Conservation (phyloP, 192 early-diverging fungal genomes). For the Coemansia sp. region DNA sequence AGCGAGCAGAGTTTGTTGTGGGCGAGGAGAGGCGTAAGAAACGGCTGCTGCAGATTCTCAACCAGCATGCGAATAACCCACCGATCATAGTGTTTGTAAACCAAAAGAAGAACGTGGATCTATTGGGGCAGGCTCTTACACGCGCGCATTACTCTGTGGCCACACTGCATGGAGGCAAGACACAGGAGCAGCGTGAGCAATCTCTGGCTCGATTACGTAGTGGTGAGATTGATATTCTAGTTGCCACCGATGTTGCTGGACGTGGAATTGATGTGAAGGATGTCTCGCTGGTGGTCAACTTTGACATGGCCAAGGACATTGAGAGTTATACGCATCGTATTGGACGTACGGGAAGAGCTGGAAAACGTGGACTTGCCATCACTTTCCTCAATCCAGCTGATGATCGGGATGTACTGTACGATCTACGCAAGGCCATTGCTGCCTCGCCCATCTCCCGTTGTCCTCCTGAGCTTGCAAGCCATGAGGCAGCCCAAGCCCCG, state of each 20-base stretch:
- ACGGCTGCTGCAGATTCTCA: conserved; percentile 76
- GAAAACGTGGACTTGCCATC: conserved; percentile 82
- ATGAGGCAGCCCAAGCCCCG: conserved; percentile 81
- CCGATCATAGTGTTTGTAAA: conserved; percentile 99
- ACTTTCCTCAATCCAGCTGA: conserved; percentile 74
- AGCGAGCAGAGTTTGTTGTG: conserved; percentile 91
- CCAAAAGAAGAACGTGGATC: conserved; percentile 90
- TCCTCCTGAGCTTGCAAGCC: conserved; percentile 81
- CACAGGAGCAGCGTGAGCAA: conserved; percentile 94
- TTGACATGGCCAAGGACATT: conserved; percentile 97
- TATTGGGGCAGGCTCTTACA: conserved; percentile 69
- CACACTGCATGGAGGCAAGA: conserved; percentile 93
- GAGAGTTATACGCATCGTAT: conserved; percentile 99
- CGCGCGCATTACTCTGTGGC: conserved; percentile 55
- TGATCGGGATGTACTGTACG: conserved; percentile 88
- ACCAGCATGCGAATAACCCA: conserved; percentile 59
- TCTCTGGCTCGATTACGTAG: conserved; percentile 77
- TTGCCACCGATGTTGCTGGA: conserved; percentile 98
- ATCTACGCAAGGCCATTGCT: conserved; percentile 65
- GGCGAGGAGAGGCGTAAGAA: conserved; percentile 72
- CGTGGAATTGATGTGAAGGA: conserved; percentile 99
- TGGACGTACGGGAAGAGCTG: conserved; percentile 98
- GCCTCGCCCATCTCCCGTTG: conserved; percentile 76
- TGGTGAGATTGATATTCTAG: conserved; percentile 81
- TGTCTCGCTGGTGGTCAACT: conserved; percentile 95